Conservation (phyloP, 139 green algal species). For the Tetradesmus obliquus region DNA sequence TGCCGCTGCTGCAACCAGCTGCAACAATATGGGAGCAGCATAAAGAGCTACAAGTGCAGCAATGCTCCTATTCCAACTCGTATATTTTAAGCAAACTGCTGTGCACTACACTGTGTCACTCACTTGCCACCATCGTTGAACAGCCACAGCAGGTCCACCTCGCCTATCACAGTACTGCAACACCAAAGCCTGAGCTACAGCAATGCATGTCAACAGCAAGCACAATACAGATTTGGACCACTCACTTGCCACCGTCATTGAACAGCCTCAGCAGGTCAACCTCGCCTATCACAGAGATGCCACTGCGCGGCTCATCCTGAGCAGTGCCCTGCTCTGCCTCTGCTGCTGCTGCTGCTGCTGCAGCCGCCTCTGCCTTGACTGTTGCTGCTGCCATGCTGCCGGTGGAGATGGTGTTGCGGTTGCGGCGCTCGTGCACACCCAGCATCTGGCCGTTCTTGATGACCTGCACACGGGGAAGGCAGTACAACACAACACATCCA, state of each 20-base stretch:
- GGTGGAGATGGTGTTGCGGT: constrained; percentile 72
- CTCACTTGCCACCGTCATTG: constrained; percentile 40
- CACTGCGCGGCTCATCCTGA: not conserved
- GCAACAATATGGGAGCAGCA: too few species aligned
- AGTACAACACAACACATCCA: not conserved
- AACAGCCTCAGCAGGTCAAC: constrained; percentile 36
- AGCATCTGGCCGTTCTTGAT: constrained; percentile 99
- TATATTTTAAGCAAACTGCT: not conserved
- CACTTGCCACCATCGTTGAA: constrained; percentile 22
- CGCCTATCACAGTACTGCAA: constrained; percentile 6
- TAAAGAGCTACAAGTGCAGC: not conserved
- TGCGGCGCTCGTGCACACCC: constrained; percentile 84
- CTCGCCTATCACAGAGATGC: constrained; percentile 33
- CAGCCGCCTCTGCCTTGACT: not conserved
- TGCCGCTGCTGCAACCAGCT: too few species aligned
- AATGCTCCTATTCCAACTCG: not conserved
- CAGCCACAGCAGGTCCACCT: constrained; percentile 24
- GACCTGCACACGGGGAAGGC: constrained; percentile 64
- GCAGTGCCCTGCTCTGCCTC: not conserved
- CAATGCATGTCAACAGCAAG: not conserved
- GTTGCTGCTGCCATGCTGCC: constrained; percentile 64
- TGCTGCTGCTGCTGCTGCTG: constrained; percentile 32
- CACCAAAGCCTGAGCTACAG: not conserved
- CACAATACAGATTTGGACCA: not conserved
- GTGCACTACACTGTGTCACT: constrained; percentile 58